Evolutionary conservation across 2,329 filamentous ascomycete species (phyloP), one percentile per base, ranked within the genome.

Genomic region (Colletotrichum sojae): DNA sequence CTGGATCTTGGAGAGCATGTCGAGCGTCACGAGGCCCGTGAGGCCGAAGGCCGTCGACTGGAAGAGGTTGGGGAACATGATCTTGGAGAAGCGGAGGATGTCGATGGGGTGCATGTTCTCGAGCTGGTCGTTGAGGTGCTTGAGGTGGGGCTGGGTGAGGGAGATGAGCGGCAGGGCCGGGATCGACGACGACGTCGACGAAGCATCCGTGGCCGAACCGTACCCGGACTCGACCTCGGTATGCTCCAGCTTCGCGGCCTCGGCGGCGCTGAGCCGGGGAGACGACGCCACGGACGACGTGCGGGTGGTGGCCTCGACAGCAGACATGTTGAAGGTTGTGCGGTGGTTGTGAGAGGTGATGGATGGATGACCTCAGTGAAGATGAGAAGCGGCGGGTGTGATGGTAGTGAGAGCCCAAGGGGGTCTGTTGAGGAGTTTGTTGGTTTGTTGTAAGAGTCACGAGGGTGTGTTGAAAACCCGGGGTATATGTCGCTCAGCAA

Each of bases 11-110:
- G 92, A 92, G 45, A 96, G 88, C 90, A 96, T 95, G 82, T 97
- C 94, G 77, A 96, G 86, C 69, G 92, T 94, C 73, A 91, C 93
- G 40, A 96, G 89, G 51, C 94, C 94, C 2, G 92, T 93, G 71
- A 95, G 83, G 61, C 93, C 93, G 77, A 95, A 95, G 64, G 93
- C 93, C 13, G 93, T 95, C 51, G 92, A 94, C 82, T 96, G 93
- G 83, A 90, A 98, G 52, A 98, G 89, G 78, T 92, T 92, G 76
- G 96, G 96, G 76, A 99, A 92, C 75, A 95, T 92, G 75, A 93
- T 91, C 78, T 95, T 92, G 86, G 92, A 94, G 92, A 97, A 98
- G 83, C 91, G 92, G 70, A 99, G 89, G 75, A 98, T 92, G 73
- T 98, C 95, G 87, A 95, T 87, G 71, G 96, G 94, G 78, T 95